Conservation (phyloP, 257 asterid genomes). For the Ilex aquifolium region DNA sequence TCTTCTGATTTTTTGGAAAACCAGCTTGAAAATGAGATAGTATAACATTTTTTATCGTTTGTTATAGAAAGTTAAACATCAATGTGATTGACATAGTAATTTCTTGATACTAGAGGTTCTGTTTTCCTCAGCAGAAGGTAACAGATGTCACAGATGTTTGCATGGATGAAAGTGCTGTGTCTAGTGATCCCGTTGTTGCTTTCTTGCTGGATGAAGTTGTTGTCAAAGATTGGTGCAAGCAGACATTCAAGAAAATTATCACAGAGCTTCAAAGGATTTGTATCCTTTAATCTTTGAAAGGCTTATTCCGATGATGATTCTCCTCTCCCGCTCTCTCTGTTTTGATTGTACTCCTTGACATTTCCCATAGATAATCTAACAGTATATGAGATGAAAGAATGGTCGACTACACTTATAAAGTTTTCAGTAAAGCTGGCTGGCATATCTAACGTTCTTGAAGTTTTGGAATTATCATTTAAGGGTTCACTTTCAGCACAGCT, state of each 20-base stretch:
- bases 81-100: no score
- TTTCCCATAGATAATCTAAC: conserved; percentile 49
- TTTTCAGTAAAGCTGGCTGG: conserved; percentile 71
- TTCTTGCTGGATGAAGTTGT: conserved; percentile 96
- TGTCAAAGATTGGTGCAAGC: conserved; percentile 94
- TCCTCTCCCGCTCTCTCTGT: background rate
- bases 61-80: no score
- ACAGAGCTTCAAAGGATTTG: conserved; percentile 58
- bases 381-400: conserved; percentile 36
- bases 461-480: conserved; percentile 79
- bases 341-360: conserved; percentile 44
- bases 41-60: no score
- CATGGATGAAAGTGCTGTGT: conserved; percentile 96
- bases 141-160: conserved; percentile 94
- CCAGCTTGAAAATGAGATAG: no score
- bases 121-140: conserved; percentile 48
- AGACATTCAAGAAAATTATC: conserved; percentile 48
- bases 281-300: conserved; percentile 48
- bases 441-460: conserved; percentile 65
- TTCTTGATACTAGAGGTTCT: conserved; percentile 2
- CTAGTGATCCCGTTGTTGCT: conserved; percentile 89
- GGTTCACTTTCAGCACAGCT: conserved; percentile 65
- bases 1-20: no score
- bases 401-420: conserved; percentile 51
- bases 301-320: background rate